Evolutionary conservation across 164 flowering plant species (phyloP), one percentile per base, ranked within the genome.

Genomic region (Vitis rupestris): DNA sequence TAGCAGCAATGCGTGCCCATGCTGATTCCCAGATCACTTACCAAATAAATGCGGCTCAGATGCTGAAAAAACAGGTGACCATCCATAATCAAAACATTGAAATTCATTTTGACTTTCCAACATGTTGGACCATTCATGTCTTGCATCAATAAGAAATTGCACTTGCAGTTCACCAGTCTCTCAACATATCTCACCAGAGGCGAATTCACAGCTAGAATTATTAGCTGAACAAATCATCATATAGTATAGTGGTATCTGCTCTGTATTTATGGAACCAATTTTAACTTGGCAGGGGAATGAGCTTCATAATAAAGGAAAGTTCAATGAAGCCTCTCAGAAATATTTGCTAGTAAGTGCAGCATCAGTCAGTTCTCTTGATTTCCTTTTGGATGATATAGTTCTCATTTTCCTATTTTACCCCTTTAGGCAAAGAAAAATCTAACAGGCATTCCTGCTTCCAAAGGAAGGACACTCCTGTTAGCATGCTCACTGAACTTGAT

Each of bases 401-500:
- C 10, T 44, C n/a, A 44, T 52, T 60, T 68, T n/a, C 17, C 63
- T 58, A 8, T 61, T 59, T 57, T 59, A 47, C 61, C 14, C 63
- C 30, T 67, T 61, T 74, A 94, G 99, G 99, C 97, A 56, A 95
- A 91, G 79, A 80, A 84, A 9, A 95, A 93, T 78, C 72, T 93
- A 37, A 80, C 80, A 56, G 82, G 74, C 15, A 62, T 87, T 49
- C 91, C 89, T 61, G 69, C 83, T 12, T 69, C 92, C 51, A 82
- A 88, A 78, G 86, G 84, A 53, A 78, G 82, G 78, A 19, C 75
- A 37, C 81, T 95, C n/a, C 72, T 79, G 61, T 69, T 85, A 76
- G 93, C 92, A 31, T 95, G 98, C 78, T 90, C 99, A 37, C 94
- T 93, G 63, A 95, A 95, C 78, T 74, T 88, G 79, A 95, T 95